Evolutionary conservation across 345 rosid genomes (phyloP).

Genomic region (Ceriops zippeliana): DNA sequence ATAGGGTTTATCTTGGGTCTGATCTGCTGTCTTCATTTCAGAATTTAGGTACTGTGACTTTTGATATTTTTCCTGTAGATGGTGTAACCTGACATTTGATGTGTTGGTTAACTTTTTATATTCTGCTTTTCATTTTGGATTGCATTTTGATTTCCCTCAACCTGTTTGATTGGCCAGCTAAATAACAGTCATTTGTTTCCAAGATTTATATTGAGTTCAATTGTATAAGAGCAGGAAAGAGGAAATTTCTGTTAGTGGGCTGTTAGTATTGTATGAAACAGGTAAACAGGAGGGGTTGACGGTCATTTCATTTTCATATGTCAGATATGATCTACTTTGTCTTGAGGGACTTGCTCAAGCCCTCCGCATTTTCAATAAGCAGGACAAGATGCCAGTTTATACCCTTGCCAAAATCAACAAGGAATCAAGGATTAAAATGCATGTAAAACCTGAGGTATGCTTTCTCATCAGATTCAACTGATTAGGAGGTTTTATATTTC

Average conservation of each 20-base stretch:
- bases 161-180: too few species aligned
- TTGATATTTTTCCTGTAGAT: too few species aligned
- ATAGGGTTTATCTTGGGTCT: too few species aligned
- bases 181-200: too few species aligned
- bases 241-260: not conserved
- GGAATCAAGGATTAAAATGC: conserved; percentile 57
- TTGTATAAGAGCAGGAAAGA: not conserved
- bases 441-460: conserved; percentile 66
- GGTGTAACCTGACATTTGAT: not conserved
- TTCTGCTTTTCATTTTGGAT: not conserved
- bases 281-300: not conserved
- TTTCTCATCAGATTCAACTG: not conserved
- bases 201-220: too few species aligned
- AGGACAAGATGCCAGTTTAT: conserved; percentile 56
- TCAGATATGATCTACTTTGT: conserved; percentile 92
- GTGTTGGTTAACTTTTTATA: not conserved
- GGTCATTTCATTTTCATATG: not conserved
- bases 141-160: not conserved
- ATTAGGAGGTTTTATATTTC: not conserved
- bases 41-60: too few species aligned
- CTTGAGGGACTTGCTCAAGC: conserved; percentile 97
- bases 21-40: too few species aligned
- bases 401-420: conserved; percentile 39
- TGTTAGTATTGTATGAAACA: not conserved
- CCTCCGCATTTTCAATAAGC: conserved; percentile 68